phyloP scores from a whole-genome alignment of 2,329 filamentous ascomycete genomes.

The Aspergillus versicolor region DNA sequence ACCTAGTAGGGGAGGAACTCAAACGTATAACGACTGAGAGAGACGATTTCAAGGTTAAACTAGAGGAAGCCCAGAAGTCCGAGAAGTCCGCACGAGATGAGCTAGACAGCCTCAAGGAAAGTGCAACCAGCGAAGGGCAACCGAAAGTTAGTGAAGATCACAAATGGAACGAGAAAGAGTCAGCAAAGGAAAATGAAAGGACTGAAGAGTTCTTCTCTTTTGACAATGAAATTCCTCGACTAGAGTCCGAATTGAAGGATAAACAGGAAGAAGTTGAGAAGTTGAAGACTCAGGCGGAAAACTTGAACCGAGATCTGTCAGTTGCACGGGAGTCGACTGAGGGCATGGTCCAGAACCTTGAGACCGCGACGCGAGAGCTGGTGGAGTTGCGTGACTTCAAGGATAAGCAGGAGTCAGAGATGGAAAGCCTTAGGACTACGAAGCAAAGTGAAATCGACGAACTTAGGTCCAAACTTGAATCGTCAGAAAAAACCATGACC shows the following conservation, averaged over 20 bases:
- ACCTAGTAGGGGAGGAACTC: slow-evolving; percentile 92
- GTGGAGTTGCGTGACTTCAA: slow-evolving; percentile 54
- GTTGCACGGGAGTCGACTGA: slow-evolving; percentile 69
- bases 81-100: slow-evolving; percentile 64
- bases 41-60: slow-evolving; percentile 74
- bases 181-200: slow-evolving; percentile 18
- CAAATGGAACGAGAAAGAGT: background rate
- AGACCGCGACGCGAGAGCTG: slow-evolving; percentile 66
- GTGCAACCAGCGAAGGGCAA: slow-evolving; percentile 33
- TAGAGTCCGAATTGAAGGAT: slow-evolving; percentile 72
- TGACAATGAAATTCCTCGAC: slow-evolving; percentile 77
- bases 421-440: slow-evolving; percentile 44
- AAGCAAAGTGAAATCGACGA: slow-evolving; percentile 44
- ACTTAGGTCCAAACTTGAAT: slow-evolving; percentile 37
- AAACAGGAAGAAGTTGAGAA: slow-evolving; percentile 69
- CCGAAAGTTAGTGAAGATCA: slow-evolving; percentile 20
- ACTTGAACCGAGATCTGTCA: slow-evolving; percentile 68
- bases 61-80: slow-evolving; percentile 66
- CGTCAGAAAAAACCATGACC: slow-evolving; percentile 32
- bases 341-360: slow-evolving; percentile 64
- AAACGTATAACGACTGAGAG: slow-evolving; percentile 82
- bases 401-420: slow-evolving; percentile 49
- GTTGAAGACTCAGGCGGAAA: slow-evolving; percentile 67
- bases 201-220: slow-evolving; percentile 86
- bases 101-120: slow-evolving; percentile 54